Percentiles rank a stretch among this genome's conserved stretches.
phyloP scores from a whole-genome alignment of 1,139 yeast species.

The Pichia sp. region DNA sequence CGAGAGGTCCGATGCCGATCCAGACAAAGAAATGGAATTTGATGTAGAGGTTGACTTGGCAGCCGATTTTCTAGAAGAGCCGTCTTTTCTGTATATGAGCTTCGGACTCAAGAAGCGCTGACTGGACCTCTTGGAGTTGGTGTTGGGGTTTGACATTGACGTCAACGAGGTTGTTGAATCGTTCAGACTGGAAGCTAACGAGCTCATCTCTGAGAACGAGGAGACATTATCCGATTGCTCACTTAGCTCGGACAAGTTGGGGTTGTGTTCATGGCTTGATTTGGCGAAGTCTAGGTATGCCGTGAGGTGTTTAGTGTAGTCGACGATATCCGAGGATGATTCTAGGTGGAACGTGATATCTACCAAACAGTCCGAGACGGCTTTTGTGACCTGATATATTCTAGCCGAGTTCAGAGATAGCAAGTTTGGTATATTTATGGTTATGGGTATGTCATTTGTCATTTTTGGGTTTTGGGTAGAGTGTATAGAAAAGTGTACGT shows the following conservation, averaged over 20 bases:
- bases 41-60: neutral
- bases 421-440: slow-evolving; percentile 9
- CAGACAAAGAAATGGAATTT: neutral
- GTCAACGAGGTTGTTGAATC: slow-evolving; percentile 5
- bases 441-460: neutral
- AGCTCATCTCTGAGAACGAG: slow-evolving; percentile 6
- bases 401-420: slow-evolving; percentile 7
- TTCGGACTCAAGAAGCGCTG: neutral
- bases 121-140: neutral
- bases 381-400: slow-evolving; percentile 8
- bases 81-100: neutral
- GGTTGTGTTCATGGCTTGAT: neutral
- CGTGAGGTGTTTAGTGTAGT: neutral
- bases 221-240: neutral
- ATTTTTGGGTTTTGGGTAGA: neutral
- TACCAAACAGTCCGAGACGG: neutral
- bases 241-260: neutral
- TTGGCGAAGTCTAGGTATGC: neutral
- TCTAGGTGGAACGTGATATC: slow-evolving; percentile 1
- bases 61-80: neutral
- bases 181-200: slow-evolving; percentile 3
- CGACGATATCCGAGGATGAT: neutral
- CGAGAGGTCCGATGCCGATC: slow-evolving; percentile 2
- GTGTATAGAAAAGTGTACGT: slow-evolving; percentile 4
- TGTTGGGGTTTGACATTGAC: neutral